Percentiles rank a stretch among this genome's conserved stretches.
Evolutionary conservation across 2,329 filamentous ascomycete species (phyloP).

Genomic region (Berkeleyomyces rouxiae): DNA sequence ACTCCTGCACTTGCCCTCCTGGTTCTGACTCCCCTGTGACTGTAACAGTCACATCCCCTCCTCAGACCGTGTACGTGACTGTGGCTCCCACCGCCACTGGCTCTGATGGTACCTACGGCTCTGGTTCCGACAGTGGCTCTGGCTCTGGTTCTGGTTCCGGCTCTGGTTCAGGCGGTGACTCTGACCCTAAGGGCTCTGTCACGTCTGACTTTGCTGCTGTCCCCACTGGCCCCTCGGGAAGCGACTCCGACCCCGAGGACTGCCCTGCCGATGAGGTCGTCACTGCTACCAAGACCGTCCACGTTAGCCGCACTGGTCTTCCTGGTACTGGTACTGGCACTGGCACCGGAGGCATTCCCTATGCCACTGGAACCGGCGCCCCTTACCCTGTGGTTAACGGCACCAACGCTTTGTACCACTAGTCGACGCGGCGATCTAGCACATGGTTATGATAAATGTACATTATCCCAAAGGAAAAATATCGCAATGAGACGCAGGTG

Average conservation of each 20-base stretch:
- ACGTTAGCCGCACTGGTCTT: slow-evolving; percentile 20
- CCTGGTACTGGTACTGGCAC: slow-evolving; percentile 16
- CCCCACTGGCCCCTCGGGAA: slow-evolving; percentile 6
- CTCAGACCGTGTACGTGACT: slow-evolving; percentile 18
- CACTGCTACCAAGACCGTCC: slow-evolving; percentile 17
- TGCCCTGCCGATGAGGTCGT: slow-evolving; percentile 9
- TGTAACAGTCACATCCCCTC: slow-evolving; percentile 16
- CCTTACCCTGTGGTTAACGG: slow-evolving; percentile 26
- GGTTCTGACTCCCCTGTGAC: not conserved
- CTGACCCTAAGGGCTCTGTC: slow-evolving; percentile 8
- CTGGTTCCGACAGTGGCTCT: slow-evolving; percentile 15
- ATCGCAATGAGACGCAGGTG: not conserved
- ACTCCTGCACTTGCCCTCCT: slow-evolving; percentile 19
- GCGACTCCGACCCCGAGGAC: slow-evolving; percentile 4
- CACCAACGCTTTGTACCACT: slow-evolving; percentile 19
- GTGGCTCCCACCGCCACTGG: slow-evolving; percentile 15
- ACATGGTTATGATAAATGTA: not conserved
- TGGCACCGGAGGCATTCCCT: slow-evolving; percentile 21
- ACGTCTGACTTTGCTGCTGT: slow-evolving; percentile 7
- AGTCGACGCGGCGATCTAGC: not conserved
- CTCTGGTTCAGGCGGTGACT: slow-evolving; percentile 7
- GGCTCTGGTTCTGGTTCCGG: slow-evolving; percentile 10
- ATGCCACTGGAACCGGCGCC: not conserved
- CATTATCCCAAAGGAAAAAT: not conserved
- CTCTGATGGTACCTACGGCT: slow-evolving; percentile 16